Evolutionary conservation across 1,284 basidiomycete genomes (phyloP).

Genomic region (Trichosporon sp.): DNA sequence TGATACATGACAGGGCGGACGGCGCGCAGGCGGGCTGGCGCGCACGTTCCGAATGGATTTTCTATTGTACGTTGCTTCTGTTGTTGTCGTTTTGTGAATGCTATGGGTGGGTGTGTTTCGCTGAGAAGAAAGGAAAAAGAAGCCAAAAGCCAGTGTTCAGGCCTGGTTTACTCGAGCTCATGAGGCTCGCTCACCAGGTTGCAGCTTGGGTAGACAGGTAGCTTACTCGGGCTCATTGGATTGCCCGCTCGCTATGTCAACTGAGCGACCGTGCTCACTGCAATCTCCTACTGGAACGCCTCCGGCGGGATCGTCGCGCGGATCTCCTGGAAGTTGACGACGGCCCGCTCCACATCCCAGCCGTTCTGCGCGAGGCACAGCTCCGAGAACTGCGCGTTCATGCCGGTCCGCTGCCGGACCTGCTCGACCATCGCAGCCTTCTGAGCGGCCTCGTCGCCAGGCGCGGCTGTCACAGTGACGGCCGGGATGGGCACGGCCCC

Average conservation of each 20-base stretch:
- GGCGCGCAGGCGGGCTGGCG: not conserved
- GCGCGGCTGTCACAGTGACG: constrained; percentile 16
- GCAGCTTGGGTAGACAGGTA: constrained; percentile 1
- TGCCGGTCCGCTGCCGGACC: constrained; percentile 63
- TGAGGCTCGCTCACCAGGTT: constrained; percentile 5
- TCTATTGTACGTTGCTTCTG: not conserved
- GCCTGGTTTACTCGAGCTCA: constrained; percentile 5
- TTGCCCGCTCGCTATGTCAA: constrained; percentile 3
- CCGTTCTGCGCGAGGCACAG: constrained; percentile 74
- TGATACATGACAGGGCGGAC: not conserved
- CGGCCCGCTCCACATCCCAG: constrained; percentile 71
- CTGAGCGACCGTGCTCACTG: not conserved
- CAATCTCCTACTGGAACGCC: constrained; percentile 23
- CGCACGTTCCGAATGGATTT: not conserved
- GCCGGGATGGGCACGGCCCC: constrained; percentile 16
- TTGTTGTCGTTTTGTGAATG: not conserved
- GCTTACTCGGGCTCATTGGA: not conserved
- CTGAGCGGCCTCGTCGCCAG: constrained; percentile 13
- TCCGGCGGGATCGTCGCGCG: constrained; percentile 37
- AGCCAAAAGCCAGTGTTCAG: not conserved
- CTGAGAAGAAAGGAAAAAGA: not conserved
- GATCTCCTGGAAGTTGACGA: constrained; percentile 70
- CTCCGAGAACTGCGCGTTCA: constrained; percentile 70
- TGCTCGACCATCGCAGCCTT: constrained; percentile 54
- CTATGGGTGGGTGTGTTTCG: not conserved